phyloP scores from a whole-genome alignment of 2,329 filamentous ascomycete species.

The Dothistroma pini region DNA sequence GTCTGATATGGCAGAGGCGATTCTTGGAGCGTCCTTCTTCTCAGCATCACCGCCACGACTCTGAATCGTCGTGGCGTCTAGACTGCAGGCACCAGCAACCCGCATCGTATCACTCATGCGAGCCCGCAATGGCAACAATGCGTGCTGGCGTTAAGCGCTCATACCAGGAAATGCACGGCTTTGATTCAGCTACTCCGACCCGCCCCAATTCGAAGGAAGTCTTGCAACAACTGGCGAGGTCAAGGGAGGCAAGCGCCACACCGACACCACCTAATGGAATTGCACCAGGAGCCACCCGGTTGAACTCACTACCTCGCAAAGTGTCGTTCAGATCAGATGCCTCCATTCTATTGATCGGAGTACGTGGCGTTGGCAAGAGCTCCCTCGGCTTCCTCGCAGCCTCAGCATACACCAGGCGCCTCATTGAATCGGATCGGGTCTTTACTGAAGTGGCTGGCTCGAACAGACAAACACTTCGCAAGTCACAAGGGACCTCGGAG shows the following conservation, averaged over 20 bases:
- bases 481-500: slow-evolving; percentile 56
- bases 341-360: slow-evolving; percentile 69
- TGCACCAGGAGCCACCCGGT: neutral
- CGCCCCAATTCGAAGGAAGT: slow-evolving; percentile 15
- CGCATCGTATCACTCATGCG: neutral
- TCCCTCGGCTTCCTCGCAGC: slow-evolving; percentile 73
- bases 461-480: slow-evolving; percentile 61
- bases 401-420: slow-evolving; percentile 62
- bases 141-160: slow-evolving; percentile 32
- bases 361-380: slow-evolving; percentile 71
- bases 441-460: slow-evolving; percentile 64
- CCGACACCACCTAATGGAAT: slow-evolving; percentile 21
- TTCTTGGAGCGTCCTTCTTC: neutral
- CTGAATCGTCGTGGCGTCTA: neutral
- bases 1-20: neutral
- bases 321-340: slow-evolving; percentile 55
- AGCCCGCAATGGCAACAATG: slow-evolving; percentile 23
- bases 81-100: neutral
- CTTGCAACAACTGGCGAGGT: slow-evolving; percentile 15
- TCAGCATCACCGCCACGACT: neutral
- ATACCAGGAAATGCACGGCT: slow-evolving; percentile 27
- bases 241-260: slow-evolving; percentile 18
- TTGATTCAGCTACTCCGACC: slow-evolving; percentile 9
- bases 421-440: slow-evolving; percentile 65
- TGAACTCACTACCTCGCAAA: slow-evolving; percentile 18